Evolutionary conservation across 768 basidiomycete species (phyloP), one percentile per base, ranked within the genome.

Genomic region (Sarcodon sp.): DNA sequence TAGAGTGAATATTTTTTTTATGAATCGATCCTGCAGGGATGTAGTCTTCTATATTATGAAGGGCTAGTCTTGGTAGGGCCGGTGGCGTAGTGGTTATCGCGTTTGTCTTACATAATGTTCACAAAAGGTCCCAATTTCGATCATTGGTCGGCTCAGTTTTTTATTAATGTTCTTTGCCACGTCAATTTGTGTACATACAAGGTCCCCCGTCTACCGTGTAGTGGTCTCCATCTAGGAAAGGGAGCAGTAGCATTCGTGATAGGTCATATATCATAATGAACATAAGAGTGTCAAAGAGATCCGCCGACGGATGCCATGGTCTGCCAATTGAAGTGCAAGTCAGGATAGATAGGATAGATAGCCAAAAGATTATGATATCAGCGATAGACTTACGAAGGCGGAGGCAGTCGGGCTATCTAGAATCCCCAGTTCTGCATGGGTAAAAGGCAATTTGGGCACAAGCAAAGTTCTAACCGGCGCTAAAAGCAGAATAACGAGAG

Each of bases 361-460:
- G 10, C 9, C 11, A 8, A 12, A 39, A 33, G 35, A 12, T 31
- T 12, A 46, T 33, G 32, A 47, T 4, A 31, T 21, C 12, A 9
- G 2, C 5, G 41, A 41, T 52, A 38, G 6, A 77, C 86, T 69
- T 56, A 88, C 85, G 54, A 86, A 87, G n/a, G 79, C 73, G 11
- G 87, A 89, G 9, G 93, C 92, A 0, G 87, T 84, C 0, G 90
- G 87, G 2, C 87, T 83, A 60, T 96, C 93, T n/a, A 97, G 71
- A 16, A 91, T 82, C 2, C 69, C 69, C 35, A 98, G 65, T 58
- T 96, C 93, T 51, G 84, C 85, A 3, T 62, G 57, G 0, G 82
- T 83, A 60, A 96, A 92, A 0, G 82, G 73, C 38, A 93, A 63
- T 15, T 69, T 69, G 0, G 92, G 89, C 11, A 94, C 70, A n/a